These are phyloP conservation scores for Microcyclosporella mali DNA, from an alignment of 2,329 filamentous ascomycete species.

Conservation along the genomic window DNA sequence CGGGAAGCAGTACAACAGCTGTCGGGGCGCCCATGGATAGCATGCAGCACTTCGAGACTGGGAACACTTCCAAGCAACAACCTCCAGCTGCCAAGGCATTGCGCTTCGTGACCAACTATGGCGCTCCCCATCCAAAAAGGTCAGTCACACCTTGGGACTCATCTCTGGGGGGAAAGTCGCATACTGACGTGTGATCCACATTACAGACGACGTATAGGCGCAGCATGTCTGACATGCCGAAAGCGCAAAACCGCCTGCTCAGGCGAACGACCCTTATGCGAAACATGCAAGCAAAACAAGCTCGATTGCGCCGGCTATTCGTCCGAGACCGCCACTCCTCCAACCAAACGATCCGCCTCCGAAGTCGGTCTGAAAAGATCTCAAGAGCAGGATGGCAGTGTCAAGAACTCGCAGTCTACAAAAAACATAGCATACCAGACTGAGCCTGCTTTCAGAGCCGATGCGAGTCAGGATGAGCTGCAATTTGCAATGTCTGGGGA, in stretches of 20 bases:
- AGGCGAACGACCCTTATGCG: constrained; percentile 39
- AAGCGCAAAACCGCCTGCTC: constrained; percentile 47
- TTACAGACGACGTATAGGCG: constrained; percentile 62
- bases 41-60: constrained; percentile 13
- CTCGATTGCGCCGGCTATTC: constrained; percentile 44
- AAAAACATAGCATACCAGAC: neutral
- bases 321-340: constrained; percentile 25
- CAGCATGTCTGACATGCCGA: constrained; percentile 52
- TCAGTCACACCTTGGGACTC: constrained; percentile 3
- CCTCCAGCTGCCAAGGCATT: constrained; percentile 21
- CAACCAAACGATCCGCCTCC: constrained; percentile 13
- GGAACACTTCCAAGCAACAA: constrained; percentile 4
- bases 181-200: neutral
- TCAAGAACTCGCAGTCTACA: neutral
- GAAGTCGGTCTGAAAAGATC: constrained; percentile 9
- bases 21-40: constrained; percentile 9
- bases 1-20: too few relatives aligned
- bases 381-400: constrained; percentile 4
- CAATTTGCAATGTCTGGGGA: constrained; percentile 7
- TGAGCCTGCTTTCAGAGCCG: neutral
- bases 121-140: constrained; percentile 69
- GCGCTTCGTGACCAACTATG: constrained; percentile 76
- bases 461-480: constrained; percentile 6
- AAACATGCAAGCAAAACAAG: constrained; percentile 44
- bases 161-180: neutral